Conservation (phyloP, 257 asterid species). For the Fraxinus americana region DNA sequence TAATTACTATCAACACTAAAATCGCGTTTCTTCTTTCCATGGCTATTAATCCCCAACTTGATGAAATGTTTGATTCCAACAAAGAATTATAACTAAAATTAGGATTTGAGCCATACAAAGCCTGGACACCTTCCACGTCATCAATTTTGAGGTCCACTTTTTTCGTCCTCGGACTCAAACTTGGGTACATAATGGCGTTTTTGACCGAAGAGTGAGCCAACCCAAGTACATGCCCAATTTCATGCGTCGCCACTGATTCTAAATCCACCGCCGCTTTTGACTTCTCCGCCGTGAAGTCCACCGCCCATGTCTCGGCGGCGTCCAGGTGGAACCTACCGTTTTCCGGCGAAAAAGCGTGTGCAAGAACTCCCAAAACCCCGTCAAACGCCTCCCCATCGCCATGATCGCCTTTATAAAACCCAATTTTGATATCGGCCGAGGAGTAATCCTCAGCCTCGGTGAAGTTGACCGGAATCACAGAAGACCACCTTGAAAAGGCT, state of each 20-base stretch:
- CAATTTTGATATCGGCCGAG: constrained; percentile 70
- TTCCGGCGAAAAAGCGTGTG: constrained; percentile 93
- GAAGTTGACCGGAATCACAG: constrained; percentile 83
- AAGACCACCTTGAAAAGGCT: constrained; percentile 82
- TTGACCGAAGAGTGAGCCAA: constrained; percentile 81
- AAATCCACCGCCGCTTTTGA: constrained; percentile 78
- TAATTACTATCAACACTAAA: constrained; percentile 17
- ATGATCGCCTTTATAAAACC: constrained; percentile 80
- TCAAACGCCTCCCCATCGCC: constrained; percentile 92
- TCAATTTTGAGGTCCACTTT: constrained; percentile 73
- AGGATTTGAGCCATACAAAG: constrained; percentile 83
- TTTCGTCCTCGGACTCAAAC: constrained; percentile 70
- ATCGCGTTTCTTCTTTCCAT: constrained; percentile 23
- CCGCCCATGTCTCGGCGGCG: constrained; percentile 83
- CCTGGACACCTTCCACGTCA: constrained; percentile 83
- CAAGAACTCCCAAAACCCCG: constrained; percentile 75
- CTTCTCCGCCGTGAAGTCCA: constrained; percentile 53
- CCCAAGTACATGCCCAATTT: constrained; percentile 89
- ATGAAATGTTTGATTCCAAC: constrained; percentile 60
- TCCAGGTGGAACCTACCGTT: constrained; percentile 86
- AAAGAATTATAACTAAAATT: constrained; percentile 51
- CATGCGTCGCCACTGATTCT: constrained; percentile 96
- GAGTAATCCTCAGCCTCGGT: constrained; percentile 51
- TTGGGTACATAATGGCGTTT: constrained; percentile 88
- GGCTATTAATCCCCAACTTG: constrained; percentile 40